Conservation (phyloP, 371 early-diverging fungal species). For the Caulochytrium protostelioides region DNA sequence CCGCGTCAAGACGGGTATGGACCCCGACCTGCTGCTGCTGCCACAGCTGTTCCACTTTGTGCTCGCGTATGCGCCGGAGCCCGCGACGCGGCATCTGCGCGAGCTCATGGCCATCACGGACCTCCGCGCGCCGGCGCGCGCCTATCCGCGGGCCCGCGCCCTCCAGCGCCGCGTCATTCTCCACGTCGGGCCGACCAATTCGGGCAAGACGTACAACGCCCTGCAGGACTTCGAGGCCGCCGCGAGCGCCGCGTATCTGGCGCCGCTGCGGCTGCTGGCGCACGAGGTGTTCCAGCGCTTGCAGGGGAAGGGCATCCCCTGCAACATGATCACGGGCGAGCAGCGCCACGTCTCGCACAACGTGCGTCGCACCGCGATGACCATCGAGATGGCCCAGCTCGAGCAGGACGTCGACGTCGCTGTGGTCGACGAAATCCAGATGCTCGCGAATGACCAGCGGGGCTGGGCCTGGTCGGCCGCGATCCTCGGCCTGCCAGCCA, state of each 20-base stretch:
- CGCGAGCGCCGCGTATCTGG: slow-evolving; percentile 37
- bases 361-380: slow-evolving; percentile 45
- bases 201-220: slow-evolving; percentile 85
- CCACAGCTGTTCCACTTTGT: too few species aligned
- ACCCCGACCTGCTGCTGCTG: too few species aligned
- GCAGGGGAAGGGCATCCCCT: slow-evolving; percentile 46
- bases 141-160: slow-evolving; percentile 55
- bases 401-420: slow-evolving; percentile 49
- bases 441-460: slow-evolving; percentile 63
- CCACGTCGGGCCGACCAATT: slow-evolving; percentile 94
- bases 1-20: too few species aligned
- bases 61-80: too few species aligned
- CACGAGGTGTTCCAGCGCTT: slow-evolving; percentile 75
- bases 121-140: slow-evolving; percentile 54
- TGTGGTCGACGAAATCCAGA: slow-evolving; percentile 89
- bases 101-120: slow-evolving; percentile 43
- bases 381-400: slow-evolving; percentile 74
- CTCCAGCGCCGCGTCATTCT: too few species aligned
- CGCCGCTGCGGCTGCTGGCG: slow-evolving; percentile 78
- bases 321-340: slow-evolving; percentile 80
- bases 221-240: slow-evolving; percentile 37
- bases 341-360: too few species aligned
- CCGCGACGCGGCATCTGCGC: slow-evolving; percentile 12
- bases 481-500: slow-evolving; percentile 49
- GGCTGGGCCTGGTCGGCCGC: slow-evolving; percentile 96